Evolutionary conservation across 2,329 filamentous ascomycete genomes (phyloP).

Genomic region (Apiospora kogelbergensis): DNA sequence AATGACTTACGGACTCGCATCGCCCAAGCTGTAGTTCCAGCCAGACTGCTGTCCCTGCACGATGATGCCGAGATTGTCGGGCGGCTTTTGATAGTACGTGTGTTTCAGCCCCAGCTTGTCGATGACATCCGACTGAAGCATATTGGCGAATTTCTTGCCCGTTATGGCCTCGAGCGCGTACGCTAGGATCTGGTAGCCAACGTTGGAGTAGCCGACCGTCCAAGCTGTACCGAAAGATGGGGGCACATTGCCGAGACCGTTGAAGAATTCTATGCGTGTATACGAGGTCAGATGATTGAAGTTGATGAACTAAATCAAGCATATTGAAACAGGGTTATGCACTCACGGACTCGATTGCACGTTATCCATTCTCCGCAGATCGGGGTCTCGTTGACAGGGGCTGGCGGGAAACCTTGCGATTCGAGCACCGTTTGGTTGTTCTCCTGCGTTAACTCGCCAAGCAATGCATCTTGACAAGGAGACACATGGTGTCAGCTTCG

Average conservation of each 20-base stretch:
- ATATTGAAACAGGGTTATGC: too few relatives aligned
- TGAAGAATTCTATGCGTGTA: background rate
- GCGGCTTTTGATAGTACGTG: slow-evolving; percentile 24
- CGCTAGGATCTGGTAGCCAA: slow-evolving; percentile 23
- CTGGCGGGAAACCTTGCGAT: background rate
- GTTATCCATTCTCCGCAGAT: background rate
- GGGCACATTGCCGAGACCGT: slow-evolving; percentile 8
- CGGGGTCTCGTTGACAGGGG: background rate
- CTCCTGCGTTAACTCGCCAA: background rate
- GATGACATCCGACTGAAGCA: slow-evolving; percentile 19
- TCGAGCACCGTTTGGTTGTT: background rate
- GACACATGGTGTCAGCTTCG: background rate
- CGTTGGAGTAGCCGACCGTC: slow-evolving; percentile 25
- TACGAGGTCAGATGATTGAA: too few relatives aligned
- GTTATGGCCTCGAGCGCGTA: slow-evolving; percentile 16
- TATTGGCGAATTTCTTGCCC: slow-evolving; percentile 5
- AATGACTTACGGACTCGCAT: slow-evolving; percentile 34
- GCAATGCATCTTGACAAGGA: background rate
- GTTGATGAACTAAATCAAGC: too few relatives aligned
- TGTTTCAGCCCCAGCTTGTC: slow-evolving; percentile 19
- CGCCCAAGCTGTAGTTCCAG: slow-evolving; percentile 32
- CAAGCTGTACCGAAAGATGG: slow-evolving; percentile 34
- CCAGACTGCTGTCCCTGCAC: slow-evolving; percentile 22
- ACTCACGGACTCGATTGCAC: background rate
- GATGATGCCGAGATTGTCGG: slow-evolving; percentile 21